A percentile compares a stretch with the other conserved stretches of the same genome.
Conservation (phyloP, 2,329 filamentous ascomycete genomes). For the Ustulina deusta region DNA sequence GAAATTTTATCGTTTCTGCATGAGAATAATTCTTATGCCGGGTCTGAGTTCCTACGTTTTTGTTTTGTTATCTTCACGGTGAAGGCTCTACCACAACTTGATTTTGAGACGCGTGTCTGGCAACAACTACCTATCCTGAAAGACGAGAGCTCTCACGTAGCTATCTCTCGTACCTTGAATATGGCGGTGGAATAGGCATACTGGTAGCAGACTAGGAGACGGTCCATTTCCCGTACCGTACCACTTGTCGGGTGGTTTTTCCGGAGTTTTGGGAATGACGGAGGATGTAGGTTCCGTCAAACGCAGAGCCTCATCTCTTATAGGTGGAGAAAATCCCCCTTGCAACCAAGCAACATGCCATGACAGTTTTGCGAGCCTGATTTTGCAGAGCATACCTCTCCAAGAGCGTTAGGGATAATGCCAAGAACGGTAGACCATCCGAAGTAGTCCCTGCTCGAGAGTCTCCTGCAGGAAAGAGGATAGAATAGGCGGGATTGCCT, state of each 20-base stretch:
- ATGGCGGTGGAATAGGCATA: neutral
- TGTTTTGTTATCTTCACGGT: neutral
- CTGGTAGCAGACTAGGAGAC: neutral
- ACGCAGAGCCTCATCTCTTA: slow-evolving; percentile 32
- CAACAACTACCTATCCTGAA: neutral
- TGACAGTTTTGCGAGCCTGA: neutral
- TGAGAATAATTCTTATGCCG: neutral
- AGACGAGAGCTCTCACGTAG: neutral
- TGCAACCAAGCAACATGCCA: slow-evolving; percentile 18
- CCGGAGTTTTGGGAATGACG: slow-evolving; percentile 17
- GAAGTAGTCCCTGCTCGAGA: slow-evolving; percentile 11
- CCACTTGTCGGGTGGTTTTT: slow-evolving; percentile 10
- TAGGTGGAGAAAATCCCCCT: slow-evolving; percentile 35
- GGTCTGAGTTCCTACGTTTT: neutral
- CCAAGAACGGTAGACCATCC: slow-evolving; percentile 23
- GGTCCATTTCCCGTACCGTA: neutral
- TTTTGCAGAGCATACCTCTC: slow-evolving; percentile 5
- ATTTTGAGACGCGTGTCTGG: neutral
- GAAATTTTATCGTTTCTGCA: slow-evolving; percentile 12
- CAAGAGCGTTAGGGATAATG: slow-evolving; percentile 14
- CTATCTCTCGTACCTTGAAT: too few relatives aligned
- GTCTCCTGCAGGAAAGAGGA: neutral
- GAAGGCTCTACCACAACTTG: neutral
- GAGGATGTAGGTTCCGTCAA: slow-evolving; percentile 35
- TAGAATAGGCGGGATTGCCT: neutral